Percentiles rank a stretch among this genome's conserved stretches.
These are phyloP conservation scores for Pholiota conissans DNA, from an alignment of 768 basidiomycete genomes.

Conservation along the genomic window DNA sequence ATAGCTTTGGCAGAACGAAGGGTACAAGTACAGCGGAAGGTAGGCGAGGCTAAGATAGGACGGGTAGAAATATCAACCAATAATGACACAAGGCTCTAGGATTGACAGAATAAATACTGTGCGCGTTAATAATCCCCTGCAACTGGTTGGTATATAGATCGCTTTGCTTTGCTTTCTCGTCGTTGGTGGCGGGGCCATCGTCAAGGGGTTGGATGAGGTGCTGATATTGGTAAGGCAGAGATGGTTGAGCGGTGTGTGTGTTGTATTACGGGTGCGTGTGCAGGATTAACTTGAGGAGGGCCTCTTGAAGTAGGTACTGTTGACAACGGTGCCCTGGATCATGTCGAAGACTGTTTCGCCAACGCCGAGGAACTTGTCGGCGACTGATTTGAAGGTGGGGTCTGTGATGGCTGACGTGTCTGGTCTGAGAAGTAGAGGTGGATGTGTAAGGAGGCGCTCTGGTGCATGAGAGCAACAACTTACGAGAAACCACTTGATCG, in stretches of 20 bases:
- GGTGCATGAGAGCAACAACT: constrained; percentile 34
- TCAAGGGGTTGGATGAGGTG: neutral
- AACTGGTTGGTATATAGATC: neutral
- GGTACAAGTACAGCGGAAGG: neutral
- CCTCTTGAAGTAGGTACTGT: constrained; percentile 79
- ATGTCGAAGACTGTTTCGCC: constrained; percentile 92
- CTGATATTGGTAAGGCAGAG: too few species aligned
- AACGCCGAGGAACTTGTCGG: constrained; percentile 80
- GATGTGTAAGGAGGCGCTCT: neutral
- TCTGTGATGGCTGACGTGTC: constrained; percentile 73
- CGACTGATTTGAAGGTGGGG: constrained; percentile 69
- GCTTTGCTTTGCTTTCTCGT: neutral
- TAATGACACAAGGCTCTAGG: neutral
- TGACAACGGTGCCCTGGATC: constrained; percentile 82
- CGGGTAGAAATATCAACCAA: neutral
- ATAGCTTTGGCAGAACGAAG: neutral
- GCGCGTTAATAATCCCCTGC: neutral
- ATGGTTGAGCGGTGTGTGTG: neutral
- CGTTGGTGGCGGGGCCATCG: neutral
- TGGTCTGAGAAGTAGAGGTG: constrained; percentile 48
- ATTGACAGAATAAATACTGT: neutral
- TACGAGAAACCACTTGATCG: constrained; percentile 89
- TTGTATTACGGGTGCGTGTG: neutral
- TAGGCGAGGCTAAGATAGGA: neutral
- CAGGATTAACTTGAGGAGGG: constrained; percentile 11